Conservation (phyloP, 306 rosid species). For the Oxytropis ochrocephala region DNA sequence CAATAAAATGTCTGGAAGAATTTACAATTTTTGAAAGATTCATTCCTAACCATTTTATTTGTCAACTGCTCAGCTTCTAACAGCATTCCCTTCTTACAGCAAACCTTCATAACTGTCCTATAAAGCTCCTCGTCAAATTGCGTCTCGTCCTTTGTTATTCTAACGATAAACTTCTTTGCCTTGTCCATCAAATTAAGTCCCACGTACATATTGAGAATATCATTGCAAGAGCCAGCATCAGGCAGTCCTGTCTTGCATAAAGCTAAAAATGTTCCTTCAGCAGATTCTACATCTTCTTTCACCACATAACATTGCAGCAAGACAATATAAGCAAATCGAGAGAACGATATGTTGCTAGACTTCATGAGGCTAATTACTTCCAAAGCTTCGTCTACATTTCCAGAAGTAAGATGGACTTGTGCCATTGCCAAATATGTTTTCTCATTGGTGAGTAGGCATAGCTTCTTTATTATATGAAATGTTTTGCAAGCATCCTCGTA, state of each 20-base stretch:
- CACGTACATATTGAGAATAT: constrained; percentile 66
- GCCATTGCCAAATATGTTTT: constrained; percentile 93
- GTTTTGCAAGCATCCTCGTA: constrained; percentile 71
- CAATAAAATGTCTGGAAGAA: constrained; percentile 52
- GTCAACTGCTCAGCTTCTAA: constrained; percentile 56
- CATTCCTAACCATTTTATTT: constrained; percentile 39
- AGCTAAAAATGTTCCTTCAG: constrained; percentile 62
- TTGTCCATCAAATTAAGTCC: constrained; percentile 45
- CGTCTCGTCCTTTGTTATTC: constrained; percentile 38
- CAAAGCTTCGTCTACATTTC: constrained; percentile 59
- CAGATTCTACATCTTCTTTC: constrained; percentile 69
- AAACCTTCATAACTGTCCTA: constrained; percentile 57
- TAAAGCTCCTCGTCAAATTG: constrained; percentile 66
- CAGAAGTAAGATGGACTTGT: constrained; percentile 78
- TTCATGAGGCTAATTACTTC: constrained; percentile 69
- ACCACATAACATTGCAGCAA: constrained; percentile 71
- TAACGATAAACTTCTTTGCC: constrained; percentile 63
- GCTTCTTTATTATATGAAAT: constrained; percentile 62
- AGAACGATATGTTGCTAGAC: constrained; percentile 56
- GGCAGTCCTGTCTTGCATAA: constrained; percentile 74
- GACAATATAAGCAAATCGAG: constrained; percentile 84
- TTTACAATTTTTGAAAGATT: constrained; percentile 27
- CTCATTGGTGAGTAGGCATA: constrained; percentile 65
- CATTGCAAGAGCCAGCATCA: constrained; percentile 82
- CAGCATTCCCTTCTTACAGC: constrained; percentile 73